Evolutionary conservation across 1,284 basidiomycete genomes (phyloP), one percentile per base, ranked within the genome.

Genomic region (Pyrrhoderma noxium): DNA sequence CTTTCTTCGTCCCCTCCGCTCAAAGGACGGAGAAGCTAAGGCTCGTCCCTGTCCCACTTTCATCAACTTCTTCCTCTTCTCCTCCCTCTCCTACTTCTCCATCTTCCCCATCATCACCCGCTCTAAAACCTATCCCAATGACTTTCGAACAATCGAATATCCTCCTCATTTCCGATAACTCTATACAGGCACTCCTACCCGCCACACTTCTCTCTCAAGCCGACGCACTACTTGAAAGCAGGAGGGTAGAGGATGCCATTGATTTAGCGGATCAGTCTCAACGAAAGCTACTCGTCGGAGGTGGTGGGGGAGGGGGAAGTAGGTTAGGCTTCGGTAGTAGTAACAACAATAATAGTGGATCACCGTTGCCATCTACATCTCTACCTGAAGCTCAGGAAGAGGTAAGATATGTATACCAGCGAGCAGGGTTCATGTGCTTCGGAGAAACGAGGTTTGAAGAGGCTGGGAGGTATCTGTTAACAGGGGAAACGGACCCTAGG

Each of bases 401-500:
- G 59, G 64, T 89, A 38, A 71, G 71, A 57, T 92, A 90, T 61
- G 74, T 89, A 36, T 86, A 86, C 62, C 85, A 89, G 62, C 76
- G 80, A 44, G 75, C 90, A 53, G 89, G 85, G 18, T 87, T 87
- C 62, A 76, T 80, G 63, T 80, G 79, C 56, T 73, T 92, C 58
- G 64, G 68, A 16, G 81, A 87, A 62, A 89, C 85, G 0, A 68
- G 77, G 25, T 92, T 92, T 61, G 78, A 83, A 57, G 82, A 89
- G 55, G 89, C 88, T 1, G 83, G 82, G n/a, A 73, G 75, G 56
- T 73, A 85, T 58, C 73, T 92, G 51, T 79, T 84, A 60, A 73
- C 77, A 49, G 86, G 87, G 23, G 73, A 80, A 31, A 67, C 85
- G 14, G 89, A 93, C 62, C 88, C 89, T 0, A 77, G 89, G 11